Percentiles rank a stretch among this genome's conserved stretches.
These are phyloP conservation scores for Leonotis leonurus DNA, from an alignment of 257 asterid species.

Conservation along the genomic window DNA sequence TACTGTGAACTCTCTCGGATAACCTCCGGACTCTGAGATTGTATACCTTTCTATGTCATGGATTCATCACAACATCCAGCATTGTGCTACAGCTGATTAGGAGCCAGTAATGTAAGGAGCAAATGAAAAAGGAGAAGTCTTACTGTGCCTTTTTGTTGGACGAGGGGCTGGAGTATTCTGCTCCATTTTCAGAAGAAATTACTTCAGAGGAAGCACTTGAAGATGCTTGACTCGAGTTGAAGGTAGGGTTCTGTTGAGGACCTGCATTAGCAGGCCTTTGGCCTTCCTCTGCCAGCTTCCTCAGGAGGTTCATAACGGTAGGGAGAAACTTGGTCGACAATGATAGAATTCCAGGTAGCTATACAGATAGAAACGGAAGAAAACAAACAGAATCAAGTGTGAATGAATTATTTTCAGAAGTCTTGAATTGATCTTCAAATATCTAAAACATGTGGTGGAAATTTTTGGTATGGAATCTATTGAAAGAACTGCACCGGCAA, in stretches of 20 bases:
- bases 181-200: constrained; percentile 50
- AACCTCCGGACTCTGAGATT: constrained; percentile 21
- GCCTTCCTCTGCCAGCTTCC: constrained; percentile 71
- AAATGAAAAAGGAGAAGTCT: constrained; percentile 17
- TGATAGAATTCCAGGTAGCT: constrained; percentile 84
- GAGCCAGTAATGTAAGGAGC: constrained; percentile 2
- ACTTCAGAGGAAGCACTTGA: constrained; percentile 64
- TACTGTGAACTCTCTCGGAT: no score
- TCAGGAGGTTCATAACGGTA: constrained; percentile 71
- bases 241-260: constrained; percentile 47
- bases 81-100: constrained; percentile 15
- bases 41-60: constrained; percentile 11
- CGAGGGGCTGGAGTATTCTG: constrained; percentile 48
- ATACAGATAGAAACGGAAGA: constrained; percentile 14
- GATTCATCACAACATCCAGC: constrained; percentile 10
- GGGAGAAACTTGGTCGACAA: constrained; percentile 85
- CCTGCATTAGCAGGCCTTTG: constrained; percentile 35
- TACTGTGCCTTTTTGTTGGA: constrained; percentile 31
- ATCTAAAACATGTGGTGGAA: neutral
- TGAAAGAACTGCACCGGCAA: no score
- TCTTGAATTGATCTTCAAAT: neutral
- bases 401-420: neutral
- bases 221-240: constrained; percentile 28
- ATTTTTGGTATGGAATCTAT: neutral
- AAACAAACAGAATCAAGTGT: neutral